phyloP scores from a whole-genome alignment of 495 filamentous ascomycete genomes.

The Penicillium angulare region DNA sequence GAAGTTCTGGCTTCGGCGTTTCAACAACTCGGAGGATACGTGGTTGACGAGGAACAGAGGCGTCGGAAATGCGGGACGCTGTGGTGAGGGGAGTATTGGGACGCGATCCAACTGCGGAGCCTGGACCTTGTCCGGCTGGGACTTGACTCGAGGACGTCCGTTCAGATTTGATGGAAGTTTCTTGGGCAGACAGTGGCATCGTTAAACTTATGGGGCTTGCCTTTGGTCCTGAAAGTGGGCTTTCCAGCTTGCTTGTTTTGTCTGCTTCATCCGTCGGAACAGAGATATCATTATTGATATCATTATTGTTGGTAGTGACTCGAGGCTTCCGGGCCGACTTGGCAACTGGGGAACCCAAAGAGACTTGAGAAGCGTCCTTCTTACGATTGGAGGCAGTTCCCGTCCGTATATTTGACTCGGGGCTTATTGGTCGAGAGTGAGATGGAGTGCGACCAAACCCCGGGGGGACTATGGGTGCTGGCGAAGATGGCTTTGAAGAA shows the following conservation, averaged over 20 bases:
- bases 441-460: conserved; percentile 32
- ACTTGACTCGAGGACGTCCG: conserved; percentile 12
- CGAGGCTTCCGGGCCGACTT: conserved; percentile 37
- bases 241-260: conserved; percentile 16
- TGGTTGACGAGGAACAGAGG: conserved; percentile 45
- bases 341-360: conserved; percentile 42
- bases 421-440: conserved; percentile 23
- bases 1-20: conserved; percentile 67
- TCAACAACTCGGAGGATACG: conserved; percentile 67
- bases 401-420: conserved; percentile 10
- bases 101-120: conserved; percentile 28
- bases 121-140: conserved; percentile 17
- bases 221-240: conserved; percentile 14
- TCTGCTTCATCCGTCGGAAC: no score
- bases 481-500: conserved; percentile 33
- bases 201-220: conserved; percentile 34
- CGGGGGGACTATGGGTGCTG: conserved; percentile 32
- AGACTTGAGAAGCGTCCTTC: conserved; percentile 41
- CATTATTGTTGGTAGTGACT: conserved; percentile 22
- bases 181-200: conserved; percentile 21
- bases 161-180: conserved; percentile 25
- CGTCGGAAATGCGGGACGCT: conserved; percentile 46
- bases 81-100: conserved; percentile 41
- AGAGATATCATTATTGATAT: conserved; percentile 24
- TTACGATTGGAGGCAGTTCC: conserved; percentile 17